phyloP scores from a whole-genome alignment of 225 moss, liverwort and hornwort genomes.

The Straminergon stramineum region DNA sequence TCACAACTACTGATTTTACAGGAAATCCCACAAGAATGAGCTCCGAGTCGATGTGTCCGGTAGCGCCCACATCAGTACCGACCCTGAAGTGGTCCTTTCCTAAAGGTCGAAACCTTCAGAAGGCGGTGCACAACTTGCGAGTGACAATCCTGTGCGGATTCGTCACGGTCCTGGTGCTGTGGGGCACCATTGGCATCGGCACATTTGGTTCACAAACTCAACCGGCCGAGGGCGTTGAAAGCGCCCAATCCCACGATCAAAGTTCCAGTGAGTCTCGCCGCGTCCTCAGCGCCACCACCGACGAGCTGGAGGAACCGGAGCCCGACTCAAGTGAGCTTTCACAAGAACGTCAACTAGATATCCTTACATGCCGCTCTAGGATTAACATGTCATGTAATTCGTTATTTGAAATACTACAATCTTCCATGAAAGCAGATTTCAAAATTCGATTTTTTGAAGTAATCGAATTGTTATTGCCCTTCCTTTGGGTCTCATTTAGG shows the following conservation, averaged over 20 bases:
- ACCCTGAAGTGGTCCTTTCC: constrained; percentile 14
- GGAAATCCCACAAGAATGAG: background rate
- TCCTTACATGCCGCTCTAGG: background rate
- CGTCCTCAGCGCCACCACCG: constrained; percentile 4
- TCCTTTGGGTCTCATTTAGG: background rate
- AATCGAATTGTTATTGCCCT: background rate
- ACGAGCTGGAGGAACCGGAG: background rate
- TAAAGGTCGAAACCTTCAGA: constrained; percentile 43
- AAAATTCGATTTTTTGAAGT: background rate
- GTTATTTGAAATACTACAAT: background rate
- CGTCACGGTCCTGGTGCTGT: constrained; percentile 59
- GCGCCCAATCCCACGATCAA: background rate
- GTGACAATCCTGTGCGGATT: constrained; percentile 60
- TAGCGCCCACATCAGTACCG: background rate
- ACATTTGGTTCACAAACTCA: constrained; percentile 17
- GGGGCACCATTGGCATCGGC: constrained; percentile 58
- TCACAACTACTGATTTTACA: background rate
- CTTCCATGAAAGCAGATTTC: too few species aligned
- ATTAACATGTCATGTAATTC: background rate
- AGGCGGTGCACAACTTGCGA: constrained; percentile 40
- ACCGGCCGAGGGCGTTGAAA: background rate
- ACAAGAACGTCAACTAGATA: too few species aligned
- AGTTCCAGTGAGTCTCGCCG: constrained; percentile 10
- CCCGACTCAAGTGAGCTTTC: background rate
- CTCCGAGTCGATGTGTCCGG: background rate